Base-by-base conservation (phyloP, 345 rosid species). In the Anastatica hierochuntica region DNA sequence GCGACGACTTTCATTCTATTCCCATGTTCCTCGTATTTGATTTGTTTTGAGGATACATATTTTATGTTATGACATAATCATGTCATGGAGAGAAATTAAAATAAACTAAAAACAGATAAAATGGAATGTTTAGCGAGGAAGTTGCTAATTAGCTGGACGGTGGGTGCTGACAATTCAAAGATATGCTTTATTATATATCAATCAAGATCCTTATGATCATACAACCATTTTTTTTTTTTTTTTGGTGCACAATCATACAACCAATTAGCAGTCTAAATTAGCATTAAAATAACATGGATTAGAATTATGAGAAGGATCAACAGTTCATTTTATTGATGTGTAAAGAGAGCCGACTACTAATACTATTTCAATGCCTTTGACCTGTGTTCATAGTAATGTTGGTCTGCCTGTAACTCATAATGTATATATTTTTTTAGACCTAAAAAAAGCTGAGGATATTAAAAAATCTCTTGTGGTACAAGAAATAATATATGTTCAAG, bases 81-180 rank as follows among this genome's bases (percentile, higher is more conserved):
- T 48, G 10, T 27, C 9, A 16, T 30, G 18, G 24, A 29, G 6
- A 30, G 4, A n/a, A 18, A 19, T 13, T 19, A 6, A 27, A 49
- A 19, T 14, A 14, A n/a, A 23, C 4, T 17, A 10, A 4, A 17
- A 46, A 37, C 18, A 43, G 24, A 38, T 16, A 26, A 29, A 48
- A 7, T 29, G 39, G 44, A 62, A 58, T 59, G 49, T 31, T 36
- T 26, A 27, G 3, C 24, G 24, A 21, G 5, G 24, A 21, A 21
- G 24, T 21, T 21, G 24, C 24, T 21, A 21, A 21, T n/a, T n/a
- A n/a, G n/a, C n/a, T n/a, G n/a, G n/a, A n/a, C n/a, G n/a, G n/a
- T n/a, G n/a, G n/a, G n/a, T n/a, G n/a, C n/a, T n/a, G 62, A 47
- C 27, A 39, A 39, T 30, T 63, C 53, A 62, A 53, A 63, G 55